Evolutionary conservation across 2,329 filamentous ascomycete genomes (phyloP), one percentile per base, ranked within the genome.

Genomic region (Acrocalymma vagum): DNA sequence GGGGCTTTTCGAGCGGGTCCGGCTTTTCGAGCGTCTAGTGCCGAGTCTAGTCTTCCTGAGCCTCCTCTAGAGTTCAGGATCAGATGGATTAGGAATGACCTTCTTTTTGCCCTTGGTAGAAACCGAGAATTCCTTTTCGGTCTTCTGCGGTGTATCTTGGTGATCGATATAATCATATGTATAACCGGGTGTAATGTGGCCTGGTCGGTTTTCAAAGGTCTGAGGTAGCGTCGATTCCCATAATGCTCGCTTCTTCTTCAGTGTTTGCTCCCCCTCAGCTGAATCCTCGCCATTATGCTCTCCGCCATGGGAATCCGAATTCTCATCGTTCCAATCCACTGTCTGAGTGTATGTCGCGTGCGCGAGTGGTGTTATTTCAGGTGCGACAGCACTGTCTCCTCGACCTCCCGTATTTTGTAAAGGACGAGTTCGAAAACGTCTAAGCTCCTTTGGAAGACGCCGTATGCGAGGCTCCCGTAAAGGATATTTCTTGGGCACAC

Each of bases 151-250:
- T n/a, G n/a, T n/a, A 6, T 33, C 30, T n/a, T n/a, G 10, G 30
- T 5, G 21, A 32, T 37, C 30, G 11, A 38, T 25, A 16, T 38
- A 16, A 14, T 49, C 45, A 17, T 43, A 21, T 29, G 32, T 10
- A 26, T 38, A 31, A 24, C 27, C 36, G 14, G 41, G 34, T 13
- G 44, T 17, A 38, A 51, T 38, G 22, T 31, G 50, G 11, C 40
- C 44, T 13, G 42, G 41, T 11, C 42, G 46, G 23, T 41, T 30
- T 13, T 38, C 22, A 9, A 39, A 21, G 27, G 32, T 22, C 11
- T 38, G 21, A n/a, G 61, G 55, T 27, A 64, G 29, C 1, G 47
- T 58, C 7, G 51, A 42, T 32, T 59, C 48, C 53, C 53, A 63
- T 11, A 53, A 23, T 11, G 33, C 45, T 29, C 52, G 43, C 25